Conservation (phyloP, 768 basidiomycete species). For the Rickenella mellea region DNA sequence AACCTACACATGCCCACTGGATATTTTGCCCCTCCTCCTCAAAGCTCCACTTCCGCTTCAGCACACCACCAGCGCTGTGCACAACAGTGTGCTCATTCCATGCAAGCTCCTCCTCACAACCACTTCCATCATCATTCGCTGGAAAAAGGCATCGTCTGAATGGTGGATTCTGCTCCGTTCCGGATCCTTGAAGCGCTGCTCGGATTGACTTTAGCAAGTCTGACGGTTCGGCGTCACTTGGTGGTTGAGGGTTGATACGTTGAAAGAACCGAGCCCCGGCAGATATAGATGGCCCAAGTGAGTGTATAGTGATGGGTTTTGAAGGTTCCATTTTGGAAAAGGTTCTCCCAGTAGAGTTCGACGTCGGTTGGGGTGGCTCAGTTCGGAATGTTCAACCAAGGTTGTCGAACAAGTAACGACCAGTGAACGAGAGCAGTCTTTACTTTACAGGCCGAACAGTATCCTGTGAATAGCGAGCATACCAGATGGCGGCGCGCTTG, state of each 20-base stretch:
- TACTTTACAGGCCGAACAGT: too few species aligned
- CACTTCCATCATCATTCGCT: constrained; percentile 26
- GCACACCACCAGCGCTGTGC: constrained; percentile 56
- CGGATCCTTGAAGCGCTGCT: constrained; percentile 42
- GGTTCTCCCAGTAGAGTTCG: neutral
- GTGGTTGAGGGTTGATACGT: constrained; percentile 10
- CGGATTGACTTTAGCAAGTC: constrained; percentile 48
- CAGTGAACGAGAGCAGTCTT: too few species aligned
- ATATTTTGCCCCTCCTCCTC: constrained; percentile 60
- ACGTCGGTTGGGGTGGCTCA: too few species aligned
- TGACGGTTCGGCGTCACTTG: constrained; percentile 17
- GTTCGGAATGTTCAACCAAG: too few species aligned
- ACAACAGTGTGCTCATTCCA: constrained; percentile 63
- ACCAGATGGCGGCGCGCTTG: too few species aligned
- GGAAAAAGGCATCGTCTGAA: constrained; percentile 31
- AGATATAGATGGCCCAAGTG: constrained; percentile 33
- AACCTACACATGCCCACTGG: constrained; percentile 74
- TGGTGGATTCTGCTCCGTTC: constrained; percentile 31
- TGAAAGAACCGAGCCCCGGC: constrained; percentile 35
- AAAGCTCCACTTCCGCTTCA: constrained; percentile 69
- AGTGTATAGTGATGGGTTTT: constrained; percentile 24
- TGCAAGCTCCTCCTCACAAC: constrained; percentile 53
- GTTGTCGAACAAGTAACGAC: too few species aligned
- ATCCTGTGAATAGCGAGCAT: too few species aligned
- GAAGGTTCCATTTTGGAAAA: neutral